phyloP scores from a whole-genome alignment of 2,329 filamentous ascomycete species.

The Trichoderma koningiopsis region DNA sequence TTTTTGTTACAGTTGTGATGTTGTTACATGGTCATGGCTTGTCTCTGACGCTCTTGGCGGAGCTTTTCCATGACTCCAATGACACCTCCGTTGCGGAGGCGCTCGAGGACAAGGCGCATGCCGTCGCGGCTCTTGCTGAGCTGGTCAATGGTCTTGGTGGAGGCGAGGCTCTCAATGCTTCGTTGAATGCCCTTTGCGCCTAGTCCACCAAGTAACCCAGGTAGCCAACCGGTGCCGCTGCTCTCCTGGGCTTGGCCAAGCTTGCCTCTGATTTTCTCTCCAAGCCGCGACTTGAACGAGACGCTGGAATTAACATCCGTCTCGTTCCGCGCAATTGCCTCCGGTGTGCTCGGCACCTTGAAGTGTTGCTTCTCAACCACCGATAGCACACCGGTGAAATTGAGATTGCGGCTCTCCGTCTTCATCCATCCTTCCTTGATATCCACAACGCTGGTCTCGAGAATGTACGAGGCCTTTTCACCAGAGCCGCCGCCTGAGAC shows the following conservation, averaged over 20 bases:
- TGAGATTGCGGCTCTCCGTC: constrained; percentile 78
- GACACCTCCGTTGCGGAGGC: constrained; percentile 61
- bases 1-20: neutral
- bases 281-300: constrained; percentile 70
- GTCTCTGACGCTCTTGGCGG: constrained; percentile 47
- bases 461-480: constrained; percentile 75
- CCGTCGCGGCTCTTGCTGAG: constrained; percentile 80
- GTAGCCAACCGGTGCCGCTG: constrained; percentile 54
- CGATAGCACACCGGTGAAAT: constrained; percentile 78
- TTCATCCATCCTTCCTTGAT: constrained; percentile 81
- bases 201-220: constrained; percentile 58
- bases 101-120: constrained; percentile 79
- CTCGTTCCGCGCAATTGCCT: constrained; percentile 38
- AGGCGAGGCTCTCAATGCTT: constrained; percentile 77
- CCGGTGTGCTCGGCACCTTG: constrained; percentile 43
- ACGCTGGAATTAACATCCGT: constrained; percentile 76
- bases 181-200: constrained; percentile 73
- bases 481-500: constrained; percentile 64
- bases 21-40: constrained; percentile 28
- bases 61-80: constrained; percentile 61
- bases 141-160: constrained; percentile 75
- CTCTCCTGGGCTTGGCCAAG: constrained; percentile 51
- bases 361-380: constrained; percentile 78
- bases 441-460: constrained; percentile 79
- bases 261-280: constrained; percentile 64